Percentiles rank a stretch among this genome's conserved stretches.
Evolutionary conservation across 78 protist genomes (phyloP).

Genomic region (Tieghemostelium lacteum): DNA sequence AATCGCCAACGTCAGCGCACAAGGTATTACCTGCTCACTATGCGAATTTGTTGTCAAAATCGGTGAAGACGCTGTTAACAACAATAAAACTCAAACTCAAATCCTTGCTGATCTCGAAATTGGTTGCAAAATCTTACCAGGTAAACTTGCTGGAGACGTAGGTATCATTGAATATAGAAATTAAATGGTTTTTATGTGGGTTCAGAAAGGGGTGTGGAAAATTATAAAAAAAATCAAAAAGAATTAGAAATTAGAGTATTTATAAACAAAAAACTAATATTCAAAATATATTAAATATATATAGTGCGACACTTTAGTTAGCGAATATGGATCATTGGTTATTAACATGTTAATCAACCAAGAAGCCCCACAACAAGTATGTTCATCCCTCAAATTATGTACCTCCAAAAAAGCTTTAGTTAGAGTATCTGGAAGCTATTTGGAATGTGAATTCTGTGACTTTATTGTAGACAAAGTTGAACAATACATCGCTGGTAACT

Average conservation of each 20-base stretch:
- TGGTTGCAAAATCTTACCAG: not conserved
- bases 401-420: no score
- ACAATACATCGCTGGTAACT: not conserved
- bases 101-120: not conserved
- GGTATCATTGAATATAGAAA: no score
- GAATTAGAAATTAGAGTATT: no score
- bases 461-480: constrained; percentile 3
- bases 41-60: not conserved
- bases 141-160: not conserved
- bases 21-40: not conserved
- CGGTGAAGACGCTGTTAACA: not conserved
- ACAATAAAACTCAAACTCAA: no score
- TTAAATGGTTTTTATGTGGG: no score
- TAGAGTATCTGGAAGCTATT: not conserved
- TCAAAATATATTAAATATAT: no score
- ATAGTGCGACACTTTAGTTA: constrained; percentile 15
- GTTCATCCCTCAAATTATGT: constrained; percentile 1
- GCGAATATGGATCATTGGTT: not conserved
- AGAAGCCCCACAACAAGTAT: constrained; percentile 1
- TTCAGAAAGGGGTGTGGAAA: no score
- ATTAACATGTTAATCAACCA: constrained; percentile 7
- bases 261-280: no score
- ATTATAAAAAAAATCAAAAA: no score
- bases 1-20: not conserved
- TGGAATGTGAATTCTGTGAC: not conserved